Base-by-base conservation (phyloP, 768 basidiomycete genomes). In the Multifurca ochricompacta region DNA sequence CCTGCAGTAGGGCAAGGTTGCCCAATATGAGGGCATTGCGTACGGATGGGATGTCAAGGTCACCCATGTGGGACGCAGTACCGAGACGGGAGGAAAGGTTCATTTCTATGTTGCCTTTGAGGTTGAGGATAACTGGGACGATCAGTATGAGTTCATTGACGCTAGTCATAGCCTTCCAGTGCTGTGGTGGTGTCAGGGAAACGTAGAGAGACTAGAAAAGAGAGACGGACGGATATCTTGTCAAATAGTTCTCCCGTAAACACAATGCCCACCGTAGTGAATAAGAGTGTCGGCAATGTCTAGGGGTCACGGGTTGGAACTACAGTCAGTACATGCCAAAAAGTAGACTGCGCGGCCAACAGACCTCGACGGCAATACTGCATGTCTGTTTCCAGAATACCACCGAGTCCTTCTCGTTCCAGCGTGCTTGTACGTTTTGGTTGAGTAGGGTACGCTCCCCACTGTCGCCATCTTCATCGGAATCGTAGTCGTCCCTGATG, bases 41-140 rank as follows among this genome's bases (percentile, higher is more conserved):
- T 7, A 72, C 74, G 2, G 67, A 61, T 0, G 82, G 80, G 31
- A 83, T 78, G 66, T 98, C 92, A 4, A 99, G 81, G 57, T 92
- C 82, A 40, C 95, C 95, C 47, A 94, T 84, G 62, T 97, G 96
- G 5, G 94, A 88, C 1, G 93, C 87, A 0, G 96, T 99, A 1
- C 89, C 87, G n/a, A 99, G 77, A 13, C 95, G 80, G 1, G 96
- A 92, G 3, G 93, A 94, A 6, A 99, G 82, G 60, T 96, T 97
- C 95, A 98, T 98, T 69, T 98, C 96, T 34, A 98, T 79, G 65
- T 99, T 91, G n/a, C 95, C 96, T 64, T 96, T 97, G 53, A 99
- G 80, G 63, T 98, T 98, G 59, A 91, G 78, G 18, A 98, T 74
- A 57, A 94, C 92, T 10, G 95, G 94, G 3, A 97, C 84, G 49